These are phyloP conservation scores for Taxillus chinensis DNA, from an alignment of 164 flowering plant genomes.

Conservation along the genomic window DNA sequence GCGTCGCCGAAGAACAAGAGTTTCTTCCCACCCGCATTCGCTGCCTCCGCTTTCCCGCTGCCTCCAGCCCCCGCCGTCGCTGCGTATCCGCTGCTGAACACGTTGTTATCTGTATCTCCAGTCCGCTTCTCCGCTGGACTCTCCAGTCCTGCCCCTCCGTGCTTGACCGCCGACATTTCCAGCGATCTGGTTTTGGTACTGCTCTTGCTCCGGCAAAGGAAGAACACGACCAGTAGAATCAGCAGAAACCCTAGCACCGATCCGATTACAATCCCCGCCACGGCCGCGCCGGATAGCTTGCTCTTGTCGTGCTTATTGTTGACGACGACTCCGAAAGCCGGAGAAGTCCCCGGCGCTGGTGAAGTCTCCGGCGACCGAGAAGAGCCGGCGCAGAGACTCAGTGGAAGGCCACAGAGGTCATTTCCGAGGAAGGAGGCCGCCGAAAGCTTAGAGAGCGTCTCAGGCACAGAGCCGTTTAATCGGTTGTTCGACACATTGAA, in stretches of 20 bases:
- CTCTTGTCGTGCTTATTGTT: slow-evolving; percentile 4
- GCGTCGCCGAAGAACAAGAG: slow-evolving; percentile 41
- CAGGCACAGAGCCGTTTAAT: slow-evolving; percentile 38
- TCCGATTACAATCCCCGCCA: slow-evolving; percentile 55
- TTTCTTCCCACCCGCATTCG: slow-evolving; percentile 20
- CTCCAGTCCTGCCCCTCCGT: slow-evolving; percentile 23
- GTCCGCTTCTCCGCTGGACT: slow-evolving; percentile 19
- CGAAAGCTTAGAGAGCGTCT: slow-evolving; percentile 12
- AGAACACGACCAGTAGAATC: slow-evolving; percentile 21
- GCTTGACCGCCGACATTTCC: slow-evolving; percentile 29
- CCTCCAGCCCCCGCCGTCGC: slow-evolving; percentile 19
- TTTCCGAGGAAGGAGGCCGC: slow-evolving; percentile 31
- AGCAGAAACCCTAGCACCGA: slow-evolving; percentile 30
- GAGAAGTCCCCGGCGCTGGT: not conserved
- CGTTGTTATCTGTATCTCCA: slow-evolving; percentile 22
- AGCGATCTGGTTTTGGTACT: slow-evolving; percentile 25
- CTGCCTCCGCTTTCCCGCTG: slow-evolving; percentile 9
- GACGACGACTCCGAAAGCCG: not conserved
- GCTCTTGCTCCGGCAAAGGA: slow-evolving; percentile 36
- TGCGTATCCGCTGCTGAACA: slow-evolving; percentile 20
- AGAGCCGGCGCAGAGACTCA: not conserved
- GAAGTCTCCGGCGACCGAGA: not conserved
- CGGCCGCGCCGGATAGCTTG: slow-evolving; percentile 41
- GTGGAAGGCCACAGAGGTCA: slow-evolving; percentile 43
- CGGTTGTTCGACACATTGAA: slow-evolving; percentile 45